These are phyloP conservation scores for Xylariaceae sp. DNA, from an alignment of 2,329 filamentous ascomycete species.

Conservation along the genomic window DNA sequence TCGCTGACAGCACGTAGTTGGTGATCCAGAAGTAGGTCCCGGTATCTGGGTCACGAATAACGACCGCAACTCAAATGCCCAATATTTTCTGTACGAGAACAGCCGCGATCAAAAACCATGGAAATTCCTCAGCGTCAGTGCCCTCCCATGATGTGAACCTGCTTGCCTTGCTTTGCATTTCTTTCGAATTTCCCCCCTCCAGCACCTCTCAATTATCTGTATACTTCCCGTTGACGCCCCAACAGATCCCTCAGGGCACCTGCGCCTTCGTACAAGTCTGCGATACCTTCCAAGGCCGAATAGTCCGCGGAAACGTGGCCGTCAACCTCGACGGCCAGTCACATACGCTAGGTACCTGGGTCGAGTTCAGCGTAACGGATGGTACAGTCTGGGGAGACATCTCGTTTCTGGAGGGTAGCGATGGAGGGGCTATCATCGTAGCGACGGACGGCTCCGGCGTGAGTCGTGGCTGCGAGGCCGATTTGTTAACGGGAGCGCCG, in stretches of 20 bases:
- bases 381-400: constrained; percentile 9
- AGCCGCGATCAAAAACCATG: constrained; percentile 14
- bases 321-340: constrained; percentile 11
- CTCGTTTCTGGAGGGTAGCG: constrained; percentile 11
- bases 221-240: not conserved
- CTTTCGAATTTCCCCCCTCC: no score
- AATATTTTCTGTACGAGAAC: constrained; percentile 20
- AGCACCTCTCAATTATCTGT: no score
- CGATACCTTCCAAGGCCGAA: constrained; percentile 14
- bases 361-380: constrained; percentile 3
- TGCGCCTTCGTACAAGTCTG: constrained; percentile 18
- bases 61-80: constrained; percentile 8
- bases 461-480: constrained; percentile 8
- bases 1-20: not conserved
- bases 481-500: constrained; percentile 13
- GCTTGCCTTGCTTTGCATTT: no score
- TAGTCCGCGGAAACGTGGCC: constrained; percentile 13
- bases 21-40: constrained; percentile 10
- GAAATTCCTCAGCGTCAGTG: constrained; percentile 17
- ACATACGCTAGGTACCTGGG: constrained; percentile 17
- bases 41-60: constrained; percentile 15
- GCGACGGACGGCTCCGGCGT: constrained; percentile 13
- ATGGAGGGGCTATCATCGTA: constrained; percentile 11
- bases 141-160: no score
- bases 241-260: constrained; percentile 12